Base-by-base conservation (phyloP, 805 yeast species). In the Brettanomyces sp. region DNA sequence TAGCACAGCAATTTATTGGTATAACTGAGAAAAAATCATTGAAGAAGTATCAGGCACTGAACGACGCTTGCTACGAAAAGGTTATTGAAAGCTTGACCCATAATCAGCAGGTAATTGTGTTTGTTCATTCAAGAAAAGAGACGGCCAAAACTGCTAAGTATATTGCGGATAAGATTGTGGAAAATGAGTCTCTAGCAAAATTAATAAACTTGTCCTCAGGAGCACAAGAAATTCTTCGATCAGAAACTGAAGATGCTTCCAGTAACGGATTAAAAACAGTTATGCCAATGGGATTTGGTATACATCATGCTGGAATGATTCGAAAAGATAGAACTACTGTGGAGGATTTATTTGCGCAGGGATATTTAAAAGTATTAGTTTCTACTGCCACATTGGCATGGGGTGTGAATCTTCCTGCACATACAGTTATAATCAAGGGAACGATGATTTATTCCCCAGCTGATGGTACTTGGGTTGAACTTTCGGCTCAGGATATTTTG, bases 371-470 rank as follows among this genome's bases (percentile, higher is more conserved):
- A 54, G 85, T 89, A 1, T 68, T 89, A 47, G 90, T 90, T 1
- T 87, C 95, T 0, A 89, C 97, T 3, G 95, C 96, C 0, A 89
- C 97, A 0, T 73, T 89, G 49, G 96, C 97, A 0, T 89, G 97
- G 97, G 97, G 97, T 73, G 96, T 89, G 32, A 89, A 89, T 59
- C 70, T 89, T 46, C 97, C 97, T 2, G 96, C 96, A 0, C 96
- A 90, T 57, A 87, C 96, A 0, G 97, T 89, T 30, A 81, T 89
- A 25, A 85, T 89, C 50, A 87, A 87, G 57, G 98, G 98, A 0
- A 91, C 99, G 0, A 95, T 87, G 56, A 81, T 89, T 0, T 93
- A 95, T 56, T 84, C 93, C 4, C 97, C 99, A 0, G 93, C 85
- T 51, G 77, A 76, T 50, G 95, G 97, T 45, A 66, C 76, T 5